Base-by-base conservation (phyloP, 306 rosid genomes). In the Cicer cuneatum region DNA sequence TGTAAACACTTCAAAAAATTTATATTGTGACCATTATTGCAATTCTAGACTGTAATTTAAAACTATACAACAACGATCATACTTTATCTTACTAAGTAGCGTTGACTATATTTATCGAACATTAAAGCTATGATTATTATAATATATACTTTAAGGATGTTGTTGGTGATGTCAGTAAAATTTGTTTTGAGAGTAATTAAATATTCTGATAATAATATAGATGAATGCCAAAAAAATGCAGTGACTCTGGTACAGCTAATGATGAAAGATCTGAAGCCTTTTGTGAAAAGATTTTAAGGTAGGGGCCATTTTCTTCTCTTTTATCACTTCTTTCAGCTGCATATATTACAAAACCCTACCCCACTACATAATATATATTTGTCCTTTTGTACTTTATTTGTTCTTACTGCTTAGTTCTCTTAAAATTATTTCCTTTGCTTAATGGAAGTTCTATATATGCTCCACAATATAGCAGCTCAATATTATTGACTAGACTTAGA, bases 241-340 rank as follows among this genome's bases (percentile, higher is more conserved):
- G 83, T 78, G 79, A 69, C 68, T 43, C 72, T 69, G 63, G 85
- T 81, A 85, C 81, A 54, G 24, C 72, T 81, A 75, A 84, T 84
- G 83, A 84, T 84, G 87, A 46, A 56, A 42, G 48, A 54, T 42
- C 76, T 68, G 71, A 48, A 63, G 39, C 75, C 79, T 77, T 84
- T 81, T 69, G 24, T 6, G 35, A 54, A 84, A 84, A 81, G 85
- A 67, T 41, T 60, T 14, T 3, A 57, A 35, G 38, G 83, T 73
- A 78, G 87, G 85, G 85, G 64, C 83, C 77, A 58, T 67, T 40
- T 42, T 35, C 60, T 62, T 39, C 69, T 60, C 72, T 54, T 76
- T 60, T 47, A 57, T 72, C 79, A 19, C 57, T 60, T 77, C 46
- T 48, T 52, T 60, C 49, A 63, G 18, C 61, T 38, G 42, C 77